These are phyloP conservation scores for Apiospora koreana DNA, from an alignment of 2,329 filamentous ascomycete species.

Conservation along the genomic window DNA sequence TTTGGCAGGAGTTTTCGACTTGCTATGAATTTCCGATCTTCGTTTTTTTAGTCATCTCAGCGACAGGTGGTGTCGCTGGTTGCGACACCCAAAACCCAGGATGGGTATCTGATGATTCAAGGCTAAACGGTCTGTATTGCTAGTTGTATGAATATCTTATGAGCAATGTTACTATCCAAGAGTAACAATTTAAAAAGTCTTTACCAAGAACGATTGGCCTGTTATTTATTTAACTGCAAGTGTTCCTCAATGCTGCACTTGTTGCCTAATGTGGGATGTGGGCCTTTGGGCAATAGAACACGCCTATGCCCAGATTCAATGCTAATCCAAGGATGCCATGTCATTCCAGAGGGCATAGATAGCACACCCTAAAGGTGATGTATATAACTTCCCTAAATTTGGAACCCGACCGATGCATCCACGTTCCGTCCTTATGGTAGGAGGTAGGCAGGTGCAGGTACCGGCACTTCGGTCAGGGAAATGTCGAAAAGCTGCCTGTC, in stretches of 20 bases:
- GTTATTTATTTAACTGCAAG: not conserved
- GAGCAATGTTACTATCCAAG: not conserved
- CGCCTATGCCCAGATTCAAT: not conserved
- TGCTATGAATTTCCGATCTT: conserved; percentile 6
- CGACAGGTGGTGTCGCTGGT: not conserved
- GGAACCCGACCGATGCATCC: too few species aligned
- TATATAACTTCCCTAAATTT: too few species aligned
- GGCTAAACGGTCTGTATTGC: conserved; percentile 11
- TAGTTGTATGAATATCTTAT: conserved; percentile 15
- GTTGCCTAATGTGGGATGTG: conserved; percentile 4
- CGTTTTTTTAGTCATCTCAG: not conserved
- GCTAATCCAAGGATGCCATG: not conserved
- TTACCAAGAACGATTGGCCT: not conserved
- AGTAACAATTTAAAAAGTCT: not conserved
- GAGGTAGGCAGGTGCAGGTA: too few species aligned
- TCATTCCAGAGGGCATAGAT: too few species aligned
- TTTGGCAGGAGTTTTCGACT: conserved; percentile 11
- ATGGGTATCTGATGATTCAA: not conserved
- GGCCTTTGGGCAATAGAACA: not conserved
- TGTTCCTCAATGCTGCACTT: not conserved
- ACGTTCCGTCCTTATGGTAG: too few species aligned
- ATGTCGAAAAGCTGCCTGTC: too few species aligned
- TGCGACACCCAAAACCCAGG: not conserved
- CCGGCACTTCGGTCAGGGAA: too few species aligned
- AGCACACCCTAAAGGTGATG: too few species aligned